These are phyloP conservation scores for Nicotiana tabacum DNA, from an alignment of 257 asterid species.

Conservation along the genomic window DNA sequence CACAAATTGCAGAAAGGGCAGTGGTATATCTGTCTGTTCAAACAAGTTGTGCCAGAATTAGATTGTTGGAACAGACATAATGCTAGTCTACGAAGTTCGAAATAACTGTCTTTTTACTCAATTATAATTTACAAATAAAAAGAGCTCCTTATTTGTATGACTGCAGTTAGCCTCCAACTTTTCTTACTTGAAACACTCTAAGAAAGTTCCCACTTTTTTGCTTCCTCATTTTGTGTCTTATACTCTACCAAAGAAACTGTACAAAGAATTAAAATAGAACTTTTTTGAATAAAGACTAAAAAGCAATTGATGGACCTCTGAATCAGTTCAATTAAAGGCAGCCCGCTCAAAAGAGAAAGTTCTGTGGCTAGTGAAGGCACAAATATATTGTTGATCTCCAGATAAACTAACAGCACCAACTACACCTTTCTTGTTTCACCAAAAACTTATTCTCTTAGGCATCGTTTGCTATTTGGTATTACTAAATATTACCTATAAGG, in stretches of 20 bases:
- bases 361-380: neutral
- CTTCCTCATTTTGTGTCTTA: neutral
- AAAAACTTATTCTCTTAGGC: neutral
- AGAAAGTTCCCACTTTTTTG: neutral
- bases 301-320: neutral
- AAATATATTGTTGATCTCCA: neutral
- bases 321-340: neutral
- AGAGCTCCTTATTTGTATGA: neutral
- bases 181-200: neutral
- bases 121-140: neutral
- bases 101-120: neutral
- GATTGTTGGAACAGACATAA: neutral
- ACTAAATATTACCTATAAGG: neutral
- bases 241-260: neutral
- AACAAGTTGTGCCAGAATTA: constrained; percentile 3
- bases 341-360: neutral
- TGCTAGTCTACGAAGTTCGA: neutral
- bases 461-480: neutral
- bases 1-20: constrained; percentile 95
- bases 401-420: neutral
- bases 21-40: constrained; percentile 76
- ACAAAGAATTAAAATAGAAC: neutral
- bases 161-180: neutral
- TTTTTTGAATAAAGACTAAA: neutral
- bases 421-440: neutral